These are phyloP conservation scores for Coix lacrymajobi DNA, from an alignment of 176 grass and related monocot species.

Conservation along the genomic window DNA sequence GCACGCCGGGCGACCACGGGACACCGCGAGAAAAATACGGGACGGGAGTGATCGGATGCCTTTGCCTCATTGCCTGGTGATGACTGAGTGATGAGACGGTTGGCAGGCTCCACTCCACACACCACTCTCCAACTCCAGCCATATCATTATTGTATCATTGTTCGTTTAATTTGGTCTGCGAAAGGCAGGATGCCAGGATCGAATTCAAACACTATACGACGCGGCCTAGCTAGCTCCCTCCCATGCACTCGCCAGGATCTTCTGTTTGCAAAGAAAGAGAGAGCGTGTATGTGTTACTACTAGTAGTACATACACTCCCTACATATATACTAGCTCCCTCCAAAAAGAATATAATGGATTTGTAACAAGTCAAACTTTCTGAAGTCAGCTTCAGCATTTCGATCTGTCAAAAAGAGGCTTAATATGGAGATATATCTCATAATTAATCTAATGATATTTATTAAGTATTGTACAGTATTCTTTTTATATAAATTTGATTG, in stretches of 20 bases:
- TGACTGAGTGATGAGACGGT: neutral
- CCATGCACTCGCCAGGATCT: constrained; percentile 40
- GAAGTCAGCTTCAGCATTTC: too few relatives aligned
- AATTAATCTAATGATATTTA: too few relatives aligned
- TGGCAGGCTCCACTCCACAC: constrained; percentile 4
- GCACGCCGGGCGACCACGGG: neutral
- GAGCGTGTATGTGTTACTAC: neutral
- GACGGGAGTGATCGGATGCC: constrained; percentile 34
- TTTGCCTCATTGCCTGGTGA: neutral
- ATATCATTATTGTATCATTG: constrained; percentile 9
- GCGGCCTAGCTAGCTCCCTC: neutral
- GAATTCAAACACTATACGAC: too few relatives aligned
- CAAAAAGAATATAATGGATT: too few relatives aligned
- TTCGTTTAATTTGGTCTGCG: neutral
- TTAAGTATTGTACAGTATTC: too few relatives aligned
- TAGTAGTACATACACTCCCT: neutral
- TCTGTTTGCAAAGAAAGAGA: neutral
- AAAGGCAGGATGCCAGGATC: neutral
- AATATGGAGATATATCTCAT: too few relatives aligned
- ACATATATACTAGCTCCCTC: too few relatives aligned
- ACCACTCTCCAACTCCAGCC: neutral
- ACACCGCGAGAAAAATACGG: constrained; percentile 49
- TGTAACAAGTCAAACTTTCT: too few relatives aligned
- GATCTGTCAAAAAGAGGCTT: too few relatives aligned
- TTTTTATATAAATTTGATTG: too few relatives aligned